These are phyloP conservation scores for Microcyclosporella mali DNA, from an alignment of 2,329 filamentous ascomycete species.

Conservation along the genomic window DNA sequence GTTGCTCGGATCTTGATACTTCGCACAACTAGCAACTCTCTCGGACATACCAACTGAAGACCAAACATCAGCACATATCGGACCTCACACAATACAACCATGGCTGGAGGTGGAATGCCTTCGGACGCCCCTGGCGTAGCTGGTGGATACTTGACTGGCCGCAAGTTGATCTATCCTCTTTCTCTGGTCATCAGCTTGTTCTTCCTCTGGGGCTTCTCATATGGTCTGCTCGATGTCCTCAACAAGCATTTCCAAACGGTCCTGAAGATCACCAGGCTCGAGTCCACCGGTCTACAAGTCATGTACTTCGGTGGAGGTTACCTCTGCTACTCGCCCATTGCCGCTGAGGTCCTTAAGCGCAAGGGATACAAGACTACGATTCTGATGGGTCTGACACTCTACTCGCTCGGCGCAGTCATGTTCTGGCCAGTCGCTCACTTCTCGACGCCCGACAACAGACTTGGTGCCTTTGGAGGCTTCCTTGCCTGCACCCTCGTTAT, in stretches of 20 bases:
- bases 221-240: conserved; percentile 25
- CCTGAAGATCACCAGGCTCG: conserved; percentile 35
- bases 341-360: conserved; percentile 39
- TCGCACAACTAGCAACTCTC: too few relatives aligned
- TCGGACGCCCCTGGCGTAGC: conserved; percentile 33
- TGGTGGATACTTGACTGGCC: conserved; percentile 39
- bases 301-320: conserved; percentile 41
- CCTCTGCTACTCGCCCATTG: conserved; percentile 38
- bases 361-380: conserved; percentile 43
- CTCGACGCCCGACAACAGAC: conserved; percentile 23
- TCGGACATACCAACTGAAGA: too few relatives aligned
- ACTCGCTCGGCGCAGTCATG: conserved; percentile 35
- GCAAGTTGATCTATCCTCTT: conserved; percentile 46
- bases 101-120: conserved; percentile 39
- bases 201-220: conserved; percentile 33
- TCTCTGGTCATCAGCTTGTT: conserved; percentile 43
- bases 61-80: too few relatives aligned
- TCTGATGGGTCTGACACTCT: conserved; percentile 35
- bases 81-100: conserved; percentile 18
- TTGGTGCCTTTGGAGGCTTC: conserved; percentile 34
- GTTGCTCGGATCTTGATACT: conserved; percentile 1
- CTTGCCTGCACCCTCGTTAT: conserved; percentile 35
- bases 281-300: conserved; percentile 40
- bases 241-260: conserved; percentile 35
- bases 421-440: conserved; percentile 37